Evolutionary conservation across 352 stramenopile species (phyloP), one percentile per base, ranked within the genome.

Genomic region (Elongisporangium undulatum): DNA sequence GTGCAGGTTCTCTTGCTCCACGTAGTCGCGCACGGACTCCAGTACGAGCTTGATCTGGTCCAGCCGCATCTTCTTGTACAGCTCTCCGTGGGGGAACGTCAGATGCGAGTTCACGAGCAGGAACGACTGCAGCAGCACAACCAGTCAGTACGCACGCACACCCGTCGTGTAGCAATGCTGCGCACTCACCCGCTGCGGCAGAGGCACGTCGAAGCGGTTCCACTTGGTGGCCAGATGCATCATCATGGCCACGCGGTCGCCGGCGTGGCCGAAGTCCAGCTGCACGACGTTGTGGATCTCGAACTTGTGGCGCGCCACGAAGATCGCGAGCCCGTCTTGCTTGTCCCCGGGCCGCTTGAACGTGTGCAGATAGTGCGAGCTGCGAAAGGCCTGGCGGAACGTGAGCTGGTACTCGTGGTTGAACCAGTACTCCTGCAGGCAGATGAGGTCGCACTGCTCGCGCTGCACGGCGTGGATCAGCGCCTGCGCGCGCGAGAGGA

Each of bases 351-450:
- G 85, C 17, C 85, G 72, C 64, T 95, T 92, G 64, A 75, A 71
- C 10, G 77, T 79, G 67, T 95, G 84, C 49, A 93, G 62, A 59
- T 84, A 87, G 53, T 93, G 83, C 23, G 81, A 79, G 12, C 65
- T 50, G 29, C 78, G 68, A 64, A 93, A 91, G 23, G 77, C 81
- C 21, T 66, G 60, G 12, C 75, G 79, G 66, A 93, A 93, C 13
- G 69, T 71, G 50, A 66, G 59, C 58, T 92, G 75, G 74, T 95
- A 95, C 75, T 82, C 73, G 65, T 68, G 76, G 49, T 91, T 61
- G 68, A 93, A 95, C 82, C 83, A 95, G 63, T 86, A 92, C 69
- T 95, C 85, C 58, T 95, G 85, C 24, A 95, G 72, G 66, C 85
- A 95, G 34, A 95, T 71, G 56, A 95, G 55, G 65, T 91, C 82